Evolutionary conservation across 2,329 filamentous ascomycete species (phyloP).

Genomic region (Pseudophaeomoniella oleicola): DNA sequence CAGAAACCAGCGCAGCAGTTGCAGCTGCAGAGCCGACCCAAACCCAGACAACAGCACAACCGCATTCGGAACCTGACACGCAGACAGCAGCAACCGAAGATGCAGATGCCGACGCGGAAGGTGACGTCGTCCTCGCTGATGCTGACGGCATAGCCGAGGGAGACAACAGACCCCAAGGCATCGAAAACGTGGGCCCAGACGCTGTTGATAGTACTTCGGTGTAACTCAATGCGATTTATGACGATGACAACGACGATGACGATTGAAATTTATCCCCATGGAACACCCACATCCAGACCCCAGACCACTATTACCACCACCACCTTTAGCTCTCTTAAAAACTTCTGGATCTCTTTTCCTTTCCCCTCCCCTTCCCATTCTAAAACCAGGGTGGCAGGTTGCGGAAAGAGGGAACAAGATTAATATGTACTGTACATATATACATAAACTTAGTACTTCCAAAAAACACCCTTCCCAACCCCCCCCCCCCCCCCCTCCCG

Average conservation of each 20-base stretch:
- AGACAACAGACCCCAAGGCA: conserved; percentile 3
- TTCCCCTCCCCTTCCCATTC: too few relatives aligned
- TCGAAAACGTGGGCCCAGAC: conserved; percentile 4
- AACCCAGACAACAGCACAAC: not conserved
- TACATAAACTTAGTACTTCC: too few relatives aligned
- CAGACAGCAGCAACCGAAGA: not conserved
- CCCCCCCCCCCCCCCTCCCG: too few relatives aligned
- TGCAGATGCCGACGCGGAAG: not conserved
- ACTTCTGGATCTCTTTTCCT: too few relatives aligned
- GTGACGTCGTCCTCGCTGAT: conserved; percentile 23
- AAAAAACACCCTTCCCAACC: too few relatives aligned
- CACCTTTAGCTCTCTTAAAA: too few relatives aligned
- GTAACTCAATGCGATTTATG: not conserved
- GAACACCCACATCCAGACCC: too few relatives aligned
- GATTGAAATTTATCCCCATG: not conserved
- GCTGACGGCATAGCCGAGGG: conserved; percentile 10
- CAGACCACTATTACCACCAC: too few relatives aligned
- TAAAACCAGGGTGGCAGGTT: too few relatives aligned
- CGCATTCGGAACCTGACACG: not conserved
- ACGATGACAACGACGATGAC: not conserved
- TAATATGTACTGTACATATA: too few relatives aligned
- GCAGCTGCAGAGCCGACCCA: conserved; percentile 1
- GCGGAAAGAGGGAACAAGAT: too few relatives aligned
- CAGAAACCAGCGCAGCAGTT: conserved; percentile 3
- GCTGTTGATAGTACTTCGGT: conserved; percentile 3